A percentile compares a stretch with the other conserved stretches of the same genome.
Conservation (phyloP, 1,139 yeast species). For the Taphrina confusa region DNA sequence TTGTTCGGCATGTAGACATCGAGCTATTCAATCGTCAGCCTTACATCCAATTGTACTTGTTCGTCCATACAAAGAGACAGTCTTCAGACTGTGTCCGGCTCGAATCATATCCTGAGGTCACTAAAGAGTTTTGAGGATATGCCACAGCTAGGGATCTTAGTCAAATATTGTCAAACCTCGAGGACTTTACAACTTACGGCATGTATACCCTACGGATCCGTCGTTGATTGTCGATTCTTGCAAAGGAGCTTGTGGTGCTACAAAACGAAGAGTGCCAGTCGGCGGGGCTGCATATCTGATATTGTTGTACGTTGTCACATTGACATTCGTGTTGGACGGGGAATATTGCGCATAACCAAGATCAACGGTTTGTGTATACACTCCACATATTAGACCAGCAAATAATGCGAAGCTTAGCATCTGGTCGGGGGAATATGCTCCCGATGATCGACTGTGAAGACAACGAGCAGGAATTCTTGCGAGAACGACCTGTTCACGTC, state of each 20-base stretch:
- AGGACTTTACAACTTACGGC: background rate
- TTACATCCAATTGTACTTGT: constrained; percentile 39
- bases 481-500: too few relatives aligned
- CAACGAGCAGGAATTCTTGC: too few relatives aligned
- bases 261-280: background rate
- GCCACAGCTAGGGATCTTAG: constrained; percentile 2
- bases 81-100: background rate
- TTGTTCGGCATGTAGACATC: constrained; percentile 43
- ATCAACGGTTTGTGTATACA: background rate
- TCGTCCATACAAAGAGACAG: background rate
- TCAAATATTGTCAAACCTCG: background rate
- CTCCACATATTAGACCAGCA: background rate
- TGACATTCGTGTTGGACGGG: background rate
- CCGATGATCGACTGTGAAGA: too few relatives aligned
- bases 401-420: background rate
- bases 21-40: constrained; percentile 41
- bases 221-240: constrained; percentile 6
- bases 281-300: constrained; percentile 28
- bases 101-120: background rate
- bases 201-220: constrained; percentile 3
- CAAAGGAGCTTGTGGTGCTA: constrained; percentile 7
- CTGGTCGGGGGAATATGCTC: too few relatives aligned
- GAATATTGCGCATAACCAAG: constrained; percentile 17
- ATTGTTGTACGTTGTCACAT: constrained; percentile 9
- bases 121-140: constrained; percentile 1